These are phyloP conservation scores for Colletotrichum paranaense DNA, from an alignment of 2,329 filamentous ascomycete species.

Conservation along the genomic window DNA sequence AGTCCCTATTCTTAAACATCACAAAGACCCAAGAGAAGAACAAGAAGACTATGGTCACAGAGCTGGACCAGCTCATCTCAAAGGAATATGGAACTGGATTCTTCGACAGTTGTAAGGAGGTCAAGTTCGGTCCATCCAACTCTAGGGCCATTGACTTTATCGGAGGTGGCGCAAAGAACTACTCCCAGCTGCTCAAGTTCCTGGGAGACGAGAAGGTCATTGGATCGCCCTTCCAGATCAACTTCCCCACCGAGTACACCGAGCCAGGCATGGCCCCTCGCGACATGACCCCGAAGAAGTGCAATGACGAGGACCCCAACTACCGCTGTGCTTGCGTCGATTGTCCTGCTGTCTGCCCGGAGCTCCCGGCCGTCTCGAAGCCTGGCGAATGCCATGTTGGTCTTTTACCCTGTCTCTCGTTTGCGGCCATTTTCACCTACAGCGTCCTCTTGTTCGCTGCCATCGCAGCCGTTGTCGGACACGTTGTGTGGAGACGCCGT, in stretches of 20 bases:
- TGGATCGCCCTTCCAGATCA: constrained; percentile 98
- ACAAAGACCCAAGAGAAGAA: constrained; percentile 76
- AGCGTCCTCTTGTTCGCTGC: constrained; percentile 77
- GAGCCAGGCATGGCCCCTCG: constrained; percentile 78
- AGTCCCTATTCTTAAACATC: constrained; percentile 94
- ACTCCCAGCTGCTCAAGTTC: constrained; percentile 88
- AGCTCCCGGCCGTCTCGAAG: constrained; percentile 80
- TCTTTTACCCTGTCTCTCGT: constrained; percentile 90
- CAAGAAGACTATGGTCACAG: constrained; percentile 74
- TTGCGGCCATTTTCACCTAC: constrained; percentile 90
- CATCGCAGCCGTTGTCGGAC: constrained; percentile 74
- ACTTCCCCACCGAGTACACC: constrained; percentile 77
- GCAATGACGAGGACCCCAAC: constrained; percentile 87
- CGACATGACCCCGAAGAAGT: constrained; percentile 81
- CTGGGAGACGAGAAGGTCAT: constrained; percentile 90
- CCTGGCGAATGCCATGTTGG: constrained; percentile 84
- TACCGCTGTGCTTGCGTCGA: constrained; percentile 96
- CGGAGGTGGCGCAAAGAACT: constrained; percentile 93
- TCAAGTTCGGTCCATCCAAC: constrained; percentile 96
- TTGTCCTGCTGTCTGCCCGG: constrained; percentile 86
- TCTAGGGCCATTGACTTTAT: constrained; percentile 96
- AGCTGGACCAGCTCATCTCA: constrained; percentile 90
- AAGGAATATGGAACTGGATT: constrained; percentile 87
- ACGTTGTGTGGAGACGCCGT: constrained; percentile 80
- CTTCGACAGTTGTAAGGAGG: constrained; percentile 98